phyloP scores from a whole-genome alignment of 2,329 filamentous ascomycete genomes.

The Calonectria fujianensis region DNA sequence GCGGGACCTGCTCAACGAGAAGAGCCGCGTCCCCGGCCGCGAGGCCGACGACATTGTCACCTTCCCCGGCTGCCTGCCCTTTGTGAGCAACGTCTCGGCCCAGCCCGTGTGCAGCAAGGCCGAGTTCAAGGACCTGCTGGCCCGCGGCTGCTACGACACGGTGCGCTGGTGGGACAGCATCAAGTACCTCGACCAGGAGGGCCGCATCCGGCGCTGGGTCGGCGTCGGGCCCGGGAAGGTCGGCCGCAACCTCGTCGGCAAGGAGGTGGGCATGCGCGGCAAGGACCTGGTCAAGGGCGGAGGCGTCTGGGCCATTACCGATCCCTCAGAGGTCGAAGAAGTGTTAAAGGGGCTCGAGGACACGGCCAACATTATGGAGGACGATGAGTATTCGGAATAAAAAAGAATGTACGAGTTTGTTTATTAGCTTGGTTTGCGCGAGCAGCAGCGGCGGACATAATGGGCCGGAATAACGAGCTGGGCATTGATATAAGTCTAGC shows the following conservation, averaged over 20 bases:
- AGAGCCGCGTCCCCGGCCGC: conserved; percentile 71
- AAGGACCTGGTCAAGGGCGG: conserved; percentile 88
- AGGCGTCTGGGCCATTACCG: conserved; percentile 93
- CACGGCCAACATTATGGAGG: conserved; percentile 73
- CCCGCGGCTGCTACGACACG: conserved; percentile 91
- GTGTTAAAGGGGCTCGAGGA: conserved; percentile 79
- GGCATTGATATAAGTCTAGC: conserved; percentile 18
- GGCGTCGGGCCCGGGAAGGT: conserved; percentile 96
- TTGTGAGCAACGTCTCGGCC: conserved; percentile 90
- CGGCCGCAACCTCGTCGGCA: conserved; percentile 93
- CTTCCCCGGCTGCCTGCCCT: conserved; percentile 85
- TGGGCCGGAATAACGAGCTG: conserved; percentile 24
- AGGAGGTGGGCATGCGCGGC: conserved; percentile 92
- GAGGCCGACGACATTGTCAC: conserved; percentile 79
- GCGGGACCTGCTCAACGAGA: conserved; percentile 78
- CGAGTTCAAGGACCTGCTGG: conserved; percentile 86
- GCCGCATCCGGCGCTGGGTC: conserved; percentile 88
- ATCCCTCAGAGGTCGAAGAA: conserved; percentile 84
- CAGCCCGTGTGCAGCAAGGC: conserved; percentile 83
- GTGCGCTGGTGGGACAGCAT: conserved; percentile 97
- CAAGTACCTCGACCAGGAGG: conserved; percentile 88
- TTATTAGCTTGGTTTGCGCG: neutral
- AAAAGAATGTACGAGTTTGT: conserved; percentile 38
- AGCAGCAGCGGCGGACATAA: conserved; percentile 31
- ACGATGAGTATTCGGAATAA: conserved; percentile 64